Conservation (phyloP, 805 yeast species). For the Saccharomycopsis selenospora region DNA sequence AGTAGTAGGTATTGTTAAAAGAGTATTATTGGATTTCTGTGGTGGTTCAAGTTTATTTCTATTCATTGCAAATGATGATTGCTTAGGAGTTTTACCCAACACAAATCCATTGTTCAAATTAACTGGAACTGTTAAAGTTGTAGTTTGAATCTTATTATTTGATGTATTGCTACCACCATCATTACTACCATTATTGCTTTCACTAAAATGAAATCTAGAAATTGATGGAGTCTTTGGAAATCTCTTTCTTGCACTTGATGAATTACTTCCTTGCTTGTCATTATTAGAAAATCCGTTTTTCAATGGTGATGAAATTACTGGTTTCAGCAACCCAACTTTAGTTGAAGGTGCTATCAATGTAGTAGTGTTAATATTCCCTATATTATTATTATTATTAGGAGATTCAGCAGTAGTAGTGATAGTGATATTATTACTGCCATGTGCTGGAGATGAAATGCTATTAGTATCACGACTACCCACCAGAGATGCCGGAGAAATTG, state of each 20-base stretch:
- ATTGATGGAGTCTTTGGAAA: neutral
- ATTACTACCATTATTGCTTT: neutral
- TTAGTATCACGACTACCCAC: neutral
- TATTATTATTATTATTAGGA: neutral
- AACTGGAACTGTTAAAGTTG: neutral
- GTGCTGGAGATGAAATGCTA: neutral
- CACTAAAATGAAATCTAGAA: neutral
- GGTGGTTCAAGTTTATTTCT: neutral
- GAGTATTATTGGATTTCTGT: neutral
- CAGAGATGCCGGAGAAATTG: neutral
- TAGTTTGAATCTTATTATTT: conserved; percentile 1
- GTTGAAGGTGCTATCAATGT: neutral
- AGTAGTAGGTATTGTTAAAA: neutral
- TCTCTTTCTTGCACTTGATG: neutral
- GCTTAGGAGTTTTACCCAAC: neutral
- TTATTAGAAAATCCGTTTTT: neutral
- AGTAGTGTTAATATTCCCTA: neutral
- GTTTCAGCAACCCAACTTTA: conserved; percentile 1
- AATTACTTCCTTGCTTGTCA: too few relatives aligned
- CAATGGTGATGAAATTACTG: neutral
- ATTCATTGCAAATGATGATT: neutral
- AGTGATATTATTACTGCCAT: neutral
- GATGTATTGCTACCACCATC: neutral
- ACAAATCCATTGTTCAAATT: conserved; percentile 1
- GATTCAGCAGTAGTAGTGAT: too few relatives aligned